Conservation (phyloP, 2,329 filamentous ascomycete species). For the Aspergillus udagawae region DNA sequence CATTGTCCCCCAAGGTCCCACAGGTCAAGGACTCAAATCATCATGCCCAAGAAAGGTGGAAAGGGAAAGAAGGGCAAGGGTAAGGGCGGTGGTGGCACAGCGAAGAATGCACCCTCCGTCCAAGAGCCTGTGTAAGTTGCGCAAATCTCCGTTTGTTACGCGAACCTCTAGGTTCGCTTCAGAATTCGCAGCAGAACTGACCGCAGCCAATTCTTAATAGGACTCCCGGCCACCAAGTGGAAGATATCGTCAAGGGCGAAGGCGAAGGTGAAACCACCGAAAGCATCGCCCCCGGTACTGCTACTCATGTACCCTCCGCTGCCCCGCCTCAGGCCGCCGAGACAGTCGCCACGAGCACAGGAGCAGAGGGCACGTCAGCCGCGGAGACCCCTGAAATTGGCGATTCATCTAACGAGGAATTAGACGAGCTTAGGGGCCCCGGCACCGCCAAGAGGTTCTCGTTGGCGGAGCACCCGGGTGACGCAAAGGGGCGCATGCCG, state of each 20-base stretch:
- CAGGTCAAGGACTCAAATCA: conserved; percentile 10
- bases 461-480: neutral
- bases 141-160: neutral
- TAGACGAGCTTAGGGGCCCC: neutral
- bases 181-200: conserved; percentile 3
- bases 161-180: neutral
- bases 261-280: conserved; percentile 15
- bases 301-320: conserved; percentile 9
- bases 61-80: conserved; percentile 26
- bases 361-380: neutral
- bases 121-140: conserved; percentile 30
- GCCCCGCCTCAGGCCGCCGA: conserved; percentile 5
- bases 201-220: conserved; percentile 7
- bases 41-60: conserved; percentile 34
- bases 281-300: conserved; percentile 11
- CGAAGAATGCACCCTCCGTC: conserved; percentile 25
- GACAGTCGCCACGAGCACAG: conserved; percentile 9
- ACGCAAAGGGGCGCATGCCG: neutral
- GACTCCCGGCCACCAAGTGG: conserved; percentile 17
- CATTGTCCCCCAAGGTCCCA: neutral
- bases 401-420: conserved; percentile 2
- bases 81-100: conserved; percentile 22
- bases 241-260: conserved; percentile 20
- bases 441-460: neutral
- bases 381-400: conserved; percentile 7